These are phyloP conservation scores for Acanthochlamys bracteata DNA, from an alignment of 106 monocot species.

Conservation along the genomic window DNA sequence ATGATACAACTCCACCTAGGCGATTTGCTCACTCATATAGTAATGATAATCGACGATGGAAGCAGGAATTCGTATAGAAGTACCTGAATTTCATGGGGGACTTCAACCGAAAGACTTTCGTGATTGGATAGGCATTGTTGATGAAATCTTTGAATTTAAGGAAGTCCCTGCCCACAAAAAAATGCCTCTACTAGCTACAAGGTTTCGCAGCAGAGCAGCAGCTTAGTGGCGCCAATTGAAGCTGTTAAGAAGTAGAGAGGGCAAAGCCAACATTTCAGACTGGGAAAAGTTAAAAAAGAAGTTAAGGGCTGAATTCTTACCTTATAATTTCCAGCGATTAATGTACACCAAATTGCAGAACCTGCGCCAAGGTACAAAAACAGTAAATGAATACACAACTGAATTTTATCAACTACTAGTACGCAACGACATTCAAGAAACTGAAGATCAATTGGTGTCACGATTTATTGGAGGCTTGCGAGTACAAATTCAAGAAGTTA, in stretches of 20 bases:
- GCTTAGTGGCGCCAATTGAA: slow-evolving; percentile 9
- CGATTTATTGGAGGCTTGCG: no score
- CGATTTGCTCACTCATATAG: no score
- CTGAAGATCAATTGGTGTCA: no score
- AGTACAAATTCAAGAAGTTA: no score
- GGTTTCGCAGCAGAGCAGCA: background rate
- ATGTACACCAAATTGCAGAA: slow-evolving; percentile 8
- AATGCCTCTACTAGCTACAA: slow-evolving; percentile 1
- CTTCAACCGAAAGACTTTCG: slow-evolving; percentile 10
- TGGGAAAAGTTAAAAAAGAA: background rate
- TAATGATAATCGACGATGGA: slow-evolving; percentile 2
- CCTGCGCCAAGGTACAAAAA: background rate
- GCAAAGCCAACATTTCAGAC: no score
- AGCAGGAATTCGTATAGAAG: background rate
- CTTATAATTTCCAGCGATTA: background rate
- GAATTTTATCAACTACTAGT: slow-evolving; percentile 3
- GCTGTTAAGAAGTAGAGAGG: background rate
- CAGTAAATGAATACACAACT: slow-evolving; percentile 10
- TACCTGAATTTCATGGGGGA: slow-evolving; percentile 4
- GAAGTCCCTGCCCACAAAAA: background rate
- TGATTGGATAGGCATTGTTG: slow-evolving; percentile 4
- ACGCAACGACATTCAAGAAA: no score
- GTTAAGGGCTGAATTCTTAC: background rate
- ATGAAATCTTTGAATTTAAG: slow-evolving; percentile 4
- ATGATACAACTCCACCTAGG: no score